These are phyloP conservation scores for Capsicum rhomboideum DNA, from an alignment of 257 asterid genomes.

Conservation along the genomic window DNA sequence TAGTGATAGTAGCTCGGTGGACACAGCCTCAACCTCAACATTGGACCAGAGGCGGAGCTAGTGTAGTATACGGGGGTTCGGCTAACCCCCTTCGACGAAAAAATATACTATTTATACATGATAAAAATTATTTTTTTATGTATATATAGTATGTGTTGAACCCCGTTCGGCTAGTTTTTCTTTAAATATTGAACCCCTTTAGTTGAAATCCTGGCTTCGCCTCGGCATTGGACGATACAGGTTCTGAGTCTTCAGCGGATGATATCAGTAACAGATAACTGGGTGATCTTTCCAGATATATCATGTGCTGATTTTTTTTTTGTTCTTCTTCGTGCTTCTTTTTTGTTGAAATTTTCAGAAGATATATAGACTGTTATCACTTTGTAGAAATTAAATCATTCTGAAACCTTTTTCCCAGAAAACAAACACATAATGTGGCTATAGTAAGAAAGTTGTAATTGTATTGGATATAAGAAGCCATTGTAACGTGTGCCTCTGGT, in stretches of 20 bases:
- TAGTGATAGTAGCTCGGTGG: constrained; percentile 22
- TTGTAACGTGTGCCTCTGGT: not conserved
- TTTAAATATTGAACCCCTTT: no score
- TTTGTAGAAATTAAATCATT: constrained; percentile 16
- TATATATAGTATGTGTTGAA: no score
- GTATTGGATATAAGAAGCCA: constrained; percentile 27
- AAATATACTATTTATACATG: no score
- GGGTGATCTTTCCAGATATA: constrained; percentile 15
- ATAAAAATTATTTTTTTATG: no score
- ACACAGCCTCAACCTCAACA: constrained; percentile 56
- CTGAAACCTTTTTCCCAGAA: not conserved
- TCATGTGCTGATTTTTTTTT: not conserved
- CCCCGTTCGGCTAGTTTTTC: no score
- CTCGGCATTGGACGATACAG: constrained; percentile 61
- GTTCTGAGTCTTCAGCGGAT: constrained; percentile 78
- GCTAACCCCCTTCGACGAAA: no score
- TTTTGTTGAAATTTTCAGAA: not conserved
- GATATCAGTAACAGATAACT: constrained; percentile 40
- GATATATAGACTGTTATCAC: constrained; percentile 13
- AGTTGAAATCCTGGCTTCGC: no score
- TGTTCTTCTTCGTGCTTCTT: not conserved
- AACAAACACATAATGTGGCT: not conserved
- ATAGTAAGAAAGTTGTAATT: constrained; percentile 14
- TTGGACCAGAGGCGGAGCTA: no score
- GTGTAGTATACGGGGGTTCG: no score